phyloP scores from a whole-genome alignment of 2,329 filamentous ascomycete genomes.

The Fusarium denticulatum region DNA sequence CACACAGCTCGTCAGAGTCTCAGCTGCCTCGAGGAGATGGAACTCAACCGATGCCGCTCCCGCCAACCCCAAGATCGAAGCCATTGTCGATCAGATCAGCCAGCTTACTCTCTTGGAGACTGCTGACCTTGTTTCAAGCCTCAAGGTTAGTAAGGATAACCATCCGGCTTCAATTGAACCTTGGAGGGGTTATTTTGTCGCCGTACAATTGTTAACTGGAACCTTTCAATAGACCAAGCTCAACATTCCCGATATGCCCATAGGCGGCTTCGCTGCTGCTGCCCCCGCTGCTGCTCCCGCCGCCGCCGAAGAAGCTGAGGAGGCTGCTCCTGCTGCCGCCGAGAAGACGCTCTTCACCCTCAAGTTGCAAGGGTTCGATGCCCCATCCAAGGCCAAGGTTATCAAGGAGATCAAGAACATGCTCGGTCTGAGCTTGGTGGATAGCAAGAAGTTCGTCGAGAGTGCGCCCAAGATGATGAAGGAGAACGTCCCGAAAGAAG shows the following conservation, averaged over 20 bases:
- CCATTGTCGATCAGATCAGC: conserved; percentile 98
- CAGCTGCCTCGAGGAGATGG: conserved; percentile 75
- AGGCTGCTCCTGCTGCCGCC: conserved; percentile 86
- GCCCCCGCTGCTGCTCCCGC: conserved; percentile 67
- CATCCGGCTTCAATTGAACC: conserved; percentile 18
- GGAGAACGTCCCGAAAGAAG: conserved; percentile 98
- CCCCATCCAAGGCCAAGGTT: conserved; percentile 92
- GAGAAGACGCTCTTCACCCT: conserved; percentile 98
- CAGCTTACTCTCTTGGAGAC: conserved; percentile 98
- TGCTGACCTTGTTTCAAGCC: conserved; percentile 89
- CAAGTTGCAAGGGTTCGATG: conserved; percentile 91
- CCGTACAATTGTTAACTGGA: conserved; percentile 25
- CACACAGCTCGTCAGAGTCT: conserved; percentile 58
- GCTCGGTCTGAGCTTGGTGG: conserved; percentile 93
- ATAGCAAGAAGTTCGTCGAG: conserved; percentile 99
- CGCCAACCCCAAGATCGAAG: conserved; percentile 88
- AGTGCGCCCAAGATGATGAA: conserved; percentile 98
- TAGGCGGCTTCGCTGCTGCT: conserved; percentile 86
- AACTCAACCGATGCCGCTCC: conserved; percentile 80
- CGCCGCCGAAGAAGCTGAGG: conserved; percentile 82
- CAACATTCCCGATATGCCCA: conserved; percentile 97
- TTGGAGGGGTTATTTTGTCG: neutral
- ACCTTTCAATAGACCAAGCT: conserved; percentile 74
- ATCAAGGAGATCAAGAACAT: conserved; percentile 99
- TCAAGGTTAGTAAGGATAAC: conserved; percentile 76